Percentiles rank a stretch among this genome's conserved stretches.
Conservation (phyloP, 2,329 filamentous ascomycete species). For the Mycogone perniciosa region DNA sequence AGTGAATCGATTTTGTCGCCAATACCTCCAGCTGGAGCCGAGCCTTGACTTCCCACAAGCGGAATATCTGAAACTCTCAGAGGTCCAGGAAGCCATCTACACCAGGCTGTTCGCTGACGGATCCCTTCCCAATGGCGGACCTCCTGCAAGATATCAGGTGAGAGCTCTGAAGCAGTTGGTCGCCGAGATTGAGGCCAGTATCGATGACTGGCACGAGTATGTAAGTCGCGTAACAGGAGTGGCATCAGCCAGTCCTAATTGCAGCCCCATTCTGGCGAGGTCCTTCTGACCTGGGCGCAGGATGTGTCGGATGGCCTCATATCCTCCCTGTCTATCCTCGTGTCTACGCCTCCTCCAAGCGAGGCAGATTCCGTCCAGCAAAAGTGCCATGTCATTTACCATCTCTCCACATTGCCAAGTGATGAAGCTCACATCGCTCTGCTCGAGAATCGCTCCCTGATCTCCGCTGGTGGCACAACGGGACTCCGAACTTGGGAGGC, state of each 20-base stretch:
- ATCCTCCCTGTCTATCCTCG: slow-evolving; percentile 56
- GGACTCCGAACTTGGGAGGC: slow-evolving; percentile 79
- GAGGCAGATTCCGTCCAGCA: slow-evolving; percentile 61
- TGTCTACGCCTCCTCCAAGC: slow-evolving; percentile 57
- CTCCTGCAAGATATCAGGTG: slow-evolving; percentile 63
- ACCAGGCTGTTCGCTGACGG: slow-evolving; percentile 58
- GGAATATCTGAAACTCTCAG: slow-evolving; percentile 49
- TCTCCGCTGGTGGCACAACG: slow-evolving; percentile 66
- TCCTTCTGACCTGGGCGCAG: slow-evolving; percentile 41
- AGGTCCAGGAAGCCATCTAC: slow-evolving; percentile 62
- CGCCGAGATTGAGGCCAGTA: slow-evolving; percentile 62
- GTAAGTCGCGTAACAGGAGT: slow-evolving; percentile 48
- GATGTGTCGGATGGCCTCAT: slow-evolving; percentile 79
- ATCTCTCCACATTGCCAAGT: slow-evolving; percentile 31
- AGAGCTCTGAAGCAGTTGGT: slow-evolving; percentile 69
- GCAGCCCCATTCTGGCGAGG: background rate
- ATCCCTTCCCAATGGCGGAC: slow-evolving; percentile 44
- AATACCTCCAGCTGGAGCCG: slow-evolving; percentile 72
- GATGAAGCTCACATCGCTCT: slow-evolving; percentile 46
- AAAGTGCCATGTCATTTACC: slow-evolving; percentile 71
- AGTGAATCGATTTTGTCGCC: slow-evolving; percentile 55
- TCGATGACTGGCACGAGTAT: slow-evolving; percentile 79
- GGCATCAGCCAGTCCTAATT: background rate
- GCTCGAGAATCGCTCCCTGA: slow-evolving; percentile 61
- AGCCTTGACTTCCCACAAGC: slow-evolving; percentile 58